These are phyloP conservation scores for Melanomma pulvis-pyrius DNA, from an alignment of 495 filamentous ascomycete genomes.

Conservation along the genomic window DNA sequence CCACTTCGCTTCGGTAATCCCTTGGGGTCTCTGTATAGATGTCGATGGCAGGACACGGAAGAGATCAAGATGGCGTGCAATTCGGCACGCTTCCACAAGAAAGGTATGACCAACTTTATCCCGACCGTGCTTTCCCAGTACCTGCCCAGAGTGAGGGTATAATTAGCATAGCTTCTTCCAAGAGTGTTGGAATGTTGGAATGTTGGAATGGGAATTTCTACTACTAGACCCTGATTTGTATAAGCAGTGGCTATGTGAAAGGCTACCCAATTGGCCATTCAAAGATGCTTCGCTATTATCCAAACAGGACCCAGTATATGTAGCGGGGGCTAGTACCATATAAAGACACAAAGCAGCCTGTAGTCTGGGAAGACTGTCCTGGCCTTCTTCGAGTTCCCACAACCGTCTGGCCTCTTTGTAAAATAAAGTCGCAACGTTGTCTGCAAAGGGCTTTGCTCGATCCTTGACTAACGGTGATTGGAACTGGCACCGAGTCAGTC, in stretches of 20 bases:
- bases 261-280: no score
- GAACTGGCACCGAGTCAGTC: slow-evolving; percentile 13
- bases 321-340: slow-evolving; percentile 4
- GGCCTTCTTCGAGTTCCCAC: slow-evolving; percentile 25
- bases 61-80: slow-evolving; percentile 20
- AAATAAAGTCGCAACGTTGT: slow-evolving; percentile 19
- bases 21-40: background rate
- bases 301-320: no score
- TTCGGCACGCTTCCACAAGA: slow-evolving; percentile 28
- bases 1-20: slow-evolving; percentile 7
- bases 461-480: slow-evolving; percentile 23
- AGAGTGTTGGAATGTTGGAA: no score
- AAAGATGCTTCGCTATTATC: no score
- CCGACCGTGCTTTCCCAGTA: slow-evolving; percentile 27
- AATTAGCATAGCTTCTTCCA: no score
- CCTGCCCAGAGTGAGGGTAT: no score
- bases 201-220: no score
- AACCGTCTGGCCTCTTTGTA: slow-evolving; percentile 27
- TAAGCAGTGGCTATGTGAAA: no score
- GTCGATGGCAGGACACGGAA: slow-evolving; percentile 1
- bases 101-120: slow-evolving; percentile 26
- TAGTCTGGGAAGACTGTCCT: slow-evolving; percentile 15
- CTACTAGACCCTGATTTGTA: no score
- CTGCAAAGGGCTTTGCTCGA: slow-evolving; percentile 21
- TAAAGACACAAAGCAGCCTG: slow-evolving; percentile 24